Percentiles rank a stretch among this genome's conserved stretches.
phyloP scores from a whole-genome alignment of 1,139 yeast genomes.

The Geotrichum candidum region DNA sequence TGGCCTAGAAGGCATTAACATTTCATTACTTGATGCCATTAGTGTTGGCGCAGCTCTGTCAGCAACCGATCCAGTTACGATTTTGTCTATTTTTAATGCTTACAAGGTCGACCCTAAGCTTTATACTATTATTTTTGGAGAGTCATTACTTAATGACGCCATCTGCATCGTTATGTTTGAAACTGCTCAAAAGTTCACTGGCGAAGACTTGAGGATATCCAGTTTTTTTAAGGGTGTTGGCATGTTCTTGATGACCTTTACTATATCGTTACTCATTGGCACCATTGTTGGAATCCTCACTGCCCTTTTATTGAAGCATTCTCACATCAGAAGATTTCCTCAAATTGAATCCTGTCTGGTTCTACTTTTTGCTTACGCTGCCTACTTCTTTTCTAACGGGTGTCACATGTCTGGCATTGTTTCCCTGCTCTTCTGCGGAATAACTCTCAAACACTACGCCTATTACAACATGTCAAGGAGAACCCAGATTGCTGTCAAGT shows the following conservation, averaged over 20 bases:
- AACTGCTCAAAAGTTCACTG: conserved; percentile 95
- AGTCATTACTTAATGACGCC: conserved; percentile 90
- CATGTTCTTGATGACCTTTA: conserved; percentile 85
- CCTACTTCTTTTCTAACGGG: conserved; percentile 96
- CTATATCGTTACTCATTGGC: conserved; percentile 89
- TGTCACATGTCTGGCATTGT: conserved; percentile 99
- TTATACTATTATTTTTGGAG: conserved; percentile 95
- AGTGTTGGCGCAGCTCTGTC: conserved; percentile 97
- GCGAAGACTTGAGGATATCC: conserved; percentile 62
- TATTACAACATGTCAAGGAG: conserved; percentile 95
- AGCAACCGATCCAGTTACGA: conserved; percentile 98
- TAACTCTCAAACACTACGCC: conserved; percentile 93
- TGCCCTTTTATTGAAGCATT: conserved; percentile 84
- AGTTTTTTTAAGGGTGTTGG: conserved; percentile 92
- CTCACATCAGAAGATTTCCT: conserved; percentile 88
- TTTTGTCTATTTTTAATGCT: conserved; percentile 90
- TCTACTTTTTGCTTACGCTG: conserved; percentile 84
- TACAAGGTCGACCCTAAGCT: conserved; percentile 96
- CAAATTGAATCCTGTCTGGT: conserved; percentile 94
- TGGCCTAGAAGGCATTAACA: conserved; percentile 80
- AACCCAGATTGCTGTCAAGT: conserved; percentile 93
- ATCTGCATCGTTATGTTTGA: conserved; percentile 98
- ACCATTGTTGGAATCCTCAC: conserved; percentile 80
- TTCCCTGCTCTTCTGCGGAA: conserved; percentile 89
- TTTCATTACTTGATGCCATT: conserved; percentile 91